These are phyloP conservation scores for Liquidambar formosana DNA, from an alignment of 164 flowering plant genomes.

Conservation along the genomic window DNA sequence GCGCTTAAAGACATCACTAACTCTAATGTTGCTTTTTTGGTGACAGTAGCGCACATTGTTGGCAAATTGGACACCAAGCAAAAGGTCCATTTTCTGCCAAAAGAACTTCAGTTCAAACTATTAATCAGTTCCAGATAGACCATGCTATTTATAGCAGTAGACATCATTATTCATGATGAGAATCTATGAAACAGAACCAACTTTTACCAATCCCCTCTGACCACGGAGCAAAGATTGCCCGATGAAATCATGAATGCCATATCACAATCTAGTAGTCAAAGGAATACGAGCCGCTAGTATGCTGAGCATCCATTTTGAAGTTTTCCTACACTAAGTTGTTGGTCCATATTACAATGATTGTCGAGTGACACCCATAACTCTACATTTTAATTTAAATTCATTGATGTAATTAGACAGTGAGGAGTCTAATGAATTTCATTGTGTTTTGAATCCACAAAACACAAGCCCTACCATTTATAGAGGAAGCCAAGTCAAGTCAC, in stretches of 20 bases:
- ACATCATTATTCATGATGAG: not conserved
- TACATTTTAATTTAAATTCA: not conserved
- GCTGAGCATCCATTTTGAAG: not conserved
- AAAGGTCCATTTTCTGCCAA: constrained; percentile 10
- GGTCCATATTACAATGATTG: not conserved
- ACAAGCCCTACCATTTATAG: not conserved
- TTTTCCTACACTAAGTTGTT: not conserved
- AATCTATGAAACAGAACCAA: constrained; percentile 10
- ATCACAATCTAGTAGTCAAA: constrained; percentile 9
- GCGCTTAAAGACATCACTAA: not conserved
- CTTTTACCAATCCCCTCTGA: not conserved
- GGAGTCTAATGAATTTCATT: not conserved
- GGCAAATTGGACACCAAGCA: constrained; percentile 4
- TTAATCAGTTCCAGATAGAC: constrained; percentile 18
- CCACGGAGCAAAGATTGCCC: constrained; percentile 11
- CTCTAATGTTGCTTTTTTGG: constrained; percentile 6
- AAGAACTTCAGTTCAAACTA: constrained; percentile 12
- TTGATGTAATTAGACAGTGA: not conserved
- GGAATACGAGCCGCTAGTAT: not conserved
- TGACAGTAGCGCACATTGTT: constrained; percentile 2
- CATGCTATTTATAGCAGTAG: not conserved
- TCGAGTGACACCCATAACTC: not conserved
- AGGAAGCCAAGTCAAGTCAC: not conserved
- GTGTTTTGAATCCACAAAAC: not conserved
- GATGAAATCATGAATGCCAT: constrained; percentile 5